Evolutionary conservation across 148 eudicot genomes (phyloP).

Genomic region (Diospyros lotus): DNA sequence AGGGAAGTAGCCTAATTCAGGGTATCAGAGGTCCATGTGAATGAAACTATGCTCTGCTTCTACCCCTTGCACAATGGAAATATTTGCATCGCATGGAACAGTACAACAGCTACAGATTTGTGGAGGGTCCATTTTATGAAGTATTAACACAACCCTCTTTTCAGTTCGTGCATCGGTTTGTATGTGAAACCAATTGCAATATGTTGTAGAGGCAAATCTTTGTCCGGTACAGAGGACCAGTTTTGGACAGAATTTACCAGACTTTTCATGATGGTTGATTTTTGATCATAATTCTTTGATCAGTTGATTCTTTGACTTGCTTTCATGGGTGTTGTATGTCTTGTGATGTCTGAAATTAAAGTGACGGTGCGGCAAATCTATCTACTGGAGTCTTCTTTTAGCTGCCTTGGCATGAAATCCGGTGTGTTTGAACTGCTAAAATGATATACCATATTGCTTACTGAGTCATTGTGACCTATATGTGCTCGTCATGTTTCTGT

Average conservation of each 20-base stretch:
- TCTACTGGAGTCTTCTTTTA: too few species aligned
- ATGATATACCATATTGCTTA: too few species aligned
- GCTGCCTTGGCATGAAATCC: too few species aligned
- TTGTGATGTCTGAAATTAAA: too few species aligned
- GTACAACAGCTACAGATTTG: neutral
- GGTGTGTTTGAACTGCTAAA: too few species aligned
- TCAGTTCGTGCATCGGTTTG: neutral
- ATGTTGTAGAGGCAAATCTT: constrained; percentile 5
- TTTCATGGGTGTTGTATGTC: too few species aligned
- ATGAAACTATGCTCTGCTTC: neutral
- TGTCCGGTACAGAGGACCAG: neutral
- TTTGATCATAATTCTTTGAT: too few species aligned
- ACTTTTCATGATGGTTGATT: neutral
- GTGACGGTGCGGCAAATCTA: too few species aligned
- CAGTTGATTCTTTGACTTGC: too few species aligned
- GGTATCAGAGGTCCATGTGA: neutral
- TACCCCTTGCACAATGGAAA: neutral
- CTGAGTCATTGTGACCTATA: too few species aligned
- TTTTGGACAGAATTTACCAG: constrained; percentile 1
- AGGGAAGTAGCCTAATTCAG: constrained; percentile 22
- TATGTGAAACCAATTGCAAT: neutral
- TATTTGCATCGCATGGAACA: neutral
- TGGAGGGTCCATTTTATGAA: constrained; percentile 7
- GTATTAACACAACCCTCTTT: neutral
- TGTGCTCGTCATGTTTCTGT: too few species aligned